Evolutionary conservation across 140 eudicot genomes (phyloP), one percentile per base, ranked within the genome.

Genomic region (Stevia rebaudiana): DNA sequence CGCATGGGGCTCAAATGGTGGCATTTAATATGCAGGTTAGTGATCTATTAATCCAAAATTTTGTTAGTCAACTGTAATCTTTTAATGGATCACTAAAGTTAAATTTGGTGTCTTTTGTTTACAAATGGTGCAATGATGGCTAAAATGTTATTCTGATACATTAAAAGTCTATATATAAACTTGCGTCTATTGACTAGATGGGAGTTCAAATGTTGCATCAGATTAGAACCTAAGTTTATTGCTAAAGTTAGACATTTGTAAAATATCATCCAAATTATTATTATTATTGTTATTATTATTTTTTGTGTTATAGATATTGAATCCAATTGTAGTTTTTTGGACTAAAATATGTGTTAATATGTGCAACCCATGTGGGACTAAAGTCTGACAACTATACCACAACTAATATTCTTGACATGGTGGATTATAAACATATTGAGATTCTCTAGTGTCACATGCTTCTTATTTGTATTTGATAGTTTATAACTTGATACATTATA

Each of bases 1-100:
- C 74, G 84, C 98, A 92, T 76, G 98, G 98, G 55, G 98, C 98
- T 75, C 98, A 91, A 72, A 91, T 91, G 98, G 98, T 91, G 68
- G 98, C 98, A 43, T 88, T 91, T 73, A 85, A 87, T 72, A 92
- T 92, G 98, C 96, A 87, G 94, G 54, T 87, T 70, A 52, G 79
- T 3, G 52, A 67, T 72, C 62, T 54, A 41, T 15, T 56, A 43
- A 28, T 65, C 21, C 37, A 43, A 25, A 10, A 1, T 60, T 39
- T 53, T 18, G n/a, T 44, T 46, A 40, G 24, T 11, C 60, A 46
- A 33, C 41, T 19, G 41, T 10, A 67, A 46, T 21, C 6, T 23
- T 36, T 10, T 31, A 25, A 19, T 53, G 12, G 47, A 12, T 53
- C 11, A 61, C 39, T 28, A 40, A 63, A 16, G 47, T 30, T 8